phyloP scores from a whole-genome alignment of 345 rosid genomes.

The Brassica juncea region DNA sequence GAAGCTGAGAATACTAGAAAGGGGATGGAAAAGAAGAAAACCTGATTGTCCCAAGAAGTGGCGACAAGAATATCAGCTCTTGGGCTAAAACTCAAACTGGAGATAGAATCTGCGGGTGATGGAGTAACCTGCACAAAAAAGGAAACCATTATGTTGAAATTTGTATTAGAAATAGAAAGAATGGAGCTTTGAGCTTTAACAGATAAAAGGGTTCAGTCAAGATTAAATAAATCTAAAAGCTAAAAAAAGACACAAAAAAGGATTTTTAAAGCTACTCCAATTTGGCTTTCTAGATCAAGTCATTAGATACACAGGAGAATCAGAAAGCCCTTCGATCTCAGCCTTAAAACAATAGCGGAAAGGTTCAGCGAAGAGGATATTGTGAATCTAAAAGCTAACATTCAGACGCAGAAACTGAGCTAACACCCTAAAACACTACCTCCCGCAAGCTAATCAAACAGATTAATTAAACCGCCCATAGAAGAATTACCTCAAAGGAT shows the following conservation, averaged over 20 bases:
- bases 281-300: not conserved
- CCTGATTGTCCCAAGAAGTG: constrained; percentile 99
- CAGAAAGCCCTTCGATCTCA: not conserved
- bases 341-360: too few species aligned
- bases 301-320: not conserved
- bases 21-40: constrained; percentile 29
- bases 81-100: constrained; percentile 92
- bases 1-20: not conserved
- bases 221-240: too few species aligned
- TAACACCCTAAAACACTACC: too few species aligned
- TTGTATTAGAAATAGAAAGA: not conserved
- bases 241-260: too few species aligned
- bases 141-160: not conserved
- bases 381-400: too few species aligned
- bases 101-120: constrained; percentile 83
- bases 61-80: constrained; percentile 87
- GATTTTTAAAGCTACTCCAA: not conserved
- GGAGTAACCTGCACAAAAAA: constrained; percentile 61
- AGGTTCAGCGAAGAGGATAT: too few species aligned
- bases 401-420: too few species aligned
- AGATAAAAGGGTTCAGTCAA: not conserved
- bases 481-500: constrained; percentile 63
- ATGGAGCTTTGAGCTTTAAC: not conserved
- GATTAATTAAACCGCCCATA: too few species aligned
- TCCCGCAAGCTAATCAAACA: not conserved